Evolutionary conservation across 441 rosid genomes (phyloP).

Genomic region (Syzygium syzygioides): DNA sequence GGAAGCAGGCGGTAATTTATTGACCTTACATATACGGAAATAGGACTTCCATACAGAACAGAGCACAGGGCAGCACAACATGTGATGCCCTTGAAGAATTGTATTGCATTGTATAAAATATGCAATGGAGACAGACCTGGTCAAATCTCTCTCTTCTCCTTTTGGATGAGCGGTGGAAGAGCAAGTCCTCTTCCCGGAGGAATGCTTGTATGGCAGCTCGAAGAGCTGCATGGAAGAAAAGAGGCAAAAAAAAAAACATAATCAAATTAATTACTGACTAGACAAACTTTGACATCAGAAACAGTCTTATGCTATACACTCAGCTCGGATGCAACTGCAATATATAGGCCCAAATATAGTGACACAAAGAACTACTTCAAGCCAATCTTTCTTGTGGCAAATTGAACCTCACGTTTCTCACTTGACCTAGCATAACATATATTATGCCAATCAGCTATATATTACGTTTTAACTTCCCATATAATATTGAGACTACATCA

Average conservation of each 20-base stretch:
- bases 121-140: slow-evolving; percentile 37
- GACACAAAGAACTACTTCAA: not conserved
- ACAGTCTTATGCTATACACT: not conserved
- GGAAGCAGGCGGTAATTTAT: not conserved
- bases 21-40: not conserved
- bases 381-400: not conserved
- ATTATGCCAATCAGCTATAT: not conserved
- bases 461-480: not conserved
- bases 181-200: slow-evolving; percentile 69
- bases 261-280: not conserved
- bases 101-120: not conserved
- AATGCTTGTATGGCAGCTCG: slow-evolving; percentile 86
- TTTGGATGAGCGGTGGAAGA: slow-evolving; percentile 52
- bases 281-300: not conserved
- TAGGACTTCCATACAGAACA: not conserved
- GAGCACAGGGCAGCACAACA: not conserved
- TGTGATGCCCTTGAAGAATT: not conserved
- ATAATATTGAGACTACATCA: not conserved
- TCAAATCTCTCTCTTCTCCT: slow-evolving; percentile 86
- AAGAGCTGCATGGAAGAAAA: slow-evolving; percentile 41
- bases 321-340: not conserved
- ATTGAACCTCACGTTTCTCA: not conserved
- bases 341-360: not conserved
- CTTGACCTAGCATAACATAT: not conserved
- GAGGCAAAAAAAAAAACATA: not conserved